These are phyloP conservation scores for Geranium incanum DNA, from an alignment of 441 rosid species.

Conservation along the genomic window DNA sequence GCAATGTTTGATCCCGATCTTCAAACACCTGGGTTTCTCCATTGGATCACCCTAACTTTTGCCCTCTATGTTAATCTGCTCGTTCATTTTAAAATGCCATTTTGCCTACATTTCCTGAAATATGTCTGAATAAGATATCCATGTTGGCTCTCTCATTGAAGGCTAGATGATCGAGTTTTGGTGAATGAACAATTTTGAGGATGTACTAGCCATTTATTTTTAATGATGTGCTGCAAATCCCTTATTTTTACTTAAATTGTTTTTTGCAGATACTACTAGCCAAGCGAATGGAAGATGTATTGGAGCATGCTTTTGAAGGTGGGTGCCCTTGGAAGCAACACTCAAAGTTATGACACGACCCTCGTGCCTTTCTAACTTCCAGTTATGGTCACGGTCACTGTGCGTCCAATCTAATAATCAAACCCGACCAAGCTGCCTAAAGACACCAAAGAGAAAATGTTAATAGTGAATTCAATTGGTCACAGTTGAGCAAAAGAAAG, in stretches of 20 bases:
- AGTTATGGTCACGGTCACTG: conserved; percentile 1
- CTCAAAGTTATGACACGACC: conserved; percentile 56
- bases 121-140: not conserved
- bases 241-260: not conserved
- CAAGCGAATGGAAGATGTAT: conserved; percentile 86
- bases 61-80: not conserved
- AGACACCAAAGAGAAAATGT: conserved; percentile 13
- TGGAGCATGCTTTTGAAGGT: conserved; percentile 89
- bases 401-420: not conserved
- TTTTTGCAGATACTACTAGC: conserved; percentile 64
- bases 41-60: not conserved
- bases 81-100: not conserved
- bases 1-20: not conserved
- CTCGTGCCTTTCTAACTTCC: conserved; percentile 10
- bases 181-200: not conserved
- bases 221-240: not conserved
- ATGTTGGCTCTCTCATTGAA: not conserved
- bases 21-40: not conserved
- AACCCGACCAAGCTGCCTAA: conserved; percentile 14
- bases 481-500: not conserved
- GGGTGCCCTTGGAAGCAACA: conserved; percentile 86
- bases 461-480: not conserved
- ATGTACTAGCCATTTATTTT: too few species aligned
- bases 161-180: too few species aligned
- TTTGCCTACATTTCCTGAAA: not conserved